Conservation (phyloP, 176 grass and related monocot genomes). For the Bromus sterilis region DNA sequence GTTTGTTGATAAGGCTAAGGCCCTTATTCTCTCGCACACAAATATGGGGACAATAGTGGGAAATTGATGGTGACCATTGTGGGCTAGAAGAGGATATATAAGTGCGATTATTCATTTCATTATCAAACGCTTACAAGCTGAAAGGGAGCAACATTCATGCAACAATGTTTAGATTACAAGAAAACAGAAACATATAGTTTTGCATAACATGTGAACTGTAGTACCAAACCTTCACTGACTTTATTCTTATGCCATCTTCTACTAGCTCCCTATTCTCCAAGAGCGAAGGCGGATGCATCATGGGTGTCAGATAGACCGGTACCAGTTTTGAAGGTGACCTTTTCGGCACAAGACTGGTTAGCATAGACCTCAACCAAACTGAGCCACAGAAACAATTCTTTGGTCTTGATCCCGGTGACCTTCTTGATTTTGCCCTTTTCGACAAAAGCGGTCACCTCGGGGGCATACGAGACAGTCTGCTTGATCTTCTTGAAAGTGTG, state of each 20-base stretch:
- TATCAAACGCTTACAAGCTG: background rate
- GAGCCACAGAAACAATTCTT: background rate
- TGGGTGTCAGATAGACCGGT: background rate
- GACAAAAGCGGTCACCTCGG: background rate
- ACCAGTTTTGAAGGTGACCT: background rate
- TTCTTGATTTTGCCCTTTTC: background rate
- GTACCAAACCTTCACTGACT: background rate
- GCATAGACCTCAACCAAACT: slow-evolving; percentile 1
- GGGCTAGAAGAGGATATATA: too few species aligned
- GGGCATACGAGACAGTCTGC: background rate
- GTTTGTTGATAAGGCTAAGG: too few species aligned
- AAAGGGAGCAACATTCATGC: background rate
- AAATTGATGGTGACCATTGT: too few species aligned
- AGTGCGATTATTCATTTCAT: background rate
- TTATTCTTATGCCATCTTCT: background rate
- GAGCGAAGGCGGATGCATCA: background rate
- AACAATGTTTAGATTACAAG: background rate
- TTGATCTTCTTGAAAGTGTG: slow-evolving; percentile 11
- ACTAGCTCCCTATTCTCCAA: background rate
- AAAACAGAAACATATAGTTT: background rate
- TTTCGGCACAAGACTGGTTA: background rate
- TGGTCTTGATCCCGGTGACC: background rate
- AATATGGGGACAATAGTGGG: too few species aligned
- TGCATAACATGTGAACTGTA: background rate
- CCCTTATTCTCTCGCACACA: too few species aligned